A percentile compares a stretch with the other conserved stretches of the same genome.
Conservation (phyloP, 257 asterid genomes). For the Penstemon eatonii region DNA sequence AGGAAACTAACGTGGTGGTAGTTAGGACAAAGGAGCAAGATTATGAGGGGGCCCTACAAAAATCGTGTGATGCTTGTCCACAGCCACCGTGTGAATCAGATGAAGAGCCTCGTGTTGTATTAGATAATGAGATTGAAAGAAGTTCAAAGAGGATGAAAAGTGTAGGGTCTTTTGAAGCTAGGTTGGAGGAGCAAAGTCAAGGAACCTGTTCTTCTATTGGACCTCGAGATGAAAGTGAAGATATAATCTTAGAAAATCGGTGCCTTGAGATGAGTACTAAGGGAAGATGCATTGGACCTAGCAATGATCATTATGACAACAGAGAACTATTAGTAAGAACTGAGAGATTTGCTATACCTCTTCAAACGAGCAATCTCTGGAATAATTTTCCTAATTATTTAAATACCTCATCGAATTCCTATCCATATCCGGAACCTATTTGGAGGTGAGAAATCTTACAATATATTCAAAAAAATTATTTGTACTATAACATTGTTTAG, state of each 20-base stretch:
- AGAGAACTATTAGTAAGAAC: background rate
- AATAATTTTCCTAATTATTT: constrained; percentile 26
- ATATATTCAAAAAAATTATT: background rate
- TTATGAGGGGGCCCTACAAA: constrained; percentile 12
- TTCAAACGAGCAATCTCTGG: background rate
- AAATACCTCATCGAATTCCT: constrained; percentile 14
- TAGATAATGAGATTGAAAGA: constrained; percentile 1
- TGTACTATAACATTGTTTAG: background rate
- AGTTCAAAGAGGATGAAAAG: constrained; percentile 21
- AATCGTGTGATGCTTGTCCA: background rate
- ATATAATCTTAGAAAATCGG: background rate
- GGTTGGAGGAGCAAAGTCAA: background rate
- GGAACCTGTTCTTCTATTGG: background rate
- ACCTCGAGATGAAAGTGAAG: constrained; percentile 10
- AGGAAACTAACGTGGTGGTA: constrained; percentile 16
- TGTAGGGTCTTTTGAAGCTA: background rate
- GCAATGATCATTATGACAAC: background rate
- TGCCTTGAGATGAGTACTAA: background rate
- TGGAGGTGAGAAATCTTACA: constrained; percentile 63
- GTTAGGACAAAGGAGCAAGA: constrained; percentile 6
- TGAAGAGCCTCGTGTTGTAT: constrained; percentile 17
- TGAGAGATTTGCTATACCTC: constrained; percentile 14
- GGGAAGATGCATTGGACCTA: constrained; percentile 5
- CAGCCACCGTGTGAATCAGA: constrained; percentile 23
- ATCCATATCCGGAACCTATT: constrained; percentile 42